Conservation (phyloP, 2,329 filamentous ascomycete genomes). For the Monilinia fructicola region DNA sequence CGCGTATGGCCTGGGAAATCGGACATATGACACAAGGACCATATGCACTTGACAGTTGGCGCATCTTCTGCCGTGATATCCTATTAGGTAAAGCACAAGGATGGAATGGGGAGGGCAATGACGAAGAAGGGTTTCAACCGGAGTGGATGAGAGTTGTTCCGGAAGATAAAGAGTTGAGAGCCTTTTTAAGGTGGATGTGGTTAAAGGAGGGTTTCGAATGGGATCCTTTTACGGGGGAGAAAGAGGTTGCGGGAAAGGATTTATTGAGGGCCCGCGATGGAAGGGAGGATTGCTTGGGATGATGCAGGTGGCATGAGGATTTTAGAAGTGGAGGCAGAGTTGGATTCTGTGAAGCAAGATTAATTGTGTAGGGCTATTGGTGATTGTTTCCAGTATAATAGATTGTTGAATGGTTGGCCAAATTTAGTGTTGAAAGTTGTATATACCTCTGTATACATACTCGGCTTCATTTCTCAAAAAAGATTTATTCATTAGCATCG, state of each 20-base stretch:
- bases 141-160: slow-evolving; percentile 90
- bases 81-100: slow-evolving; percentile 64
- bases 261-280: slow-evolving; percentile 58
- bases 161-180: slow-evolving; percentile 82
- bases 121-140: slow-evolving; percentile 64
- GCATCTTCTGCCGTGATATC: slow-evolving; percentile 86
- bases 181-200: slow-evolving; percentile 90
- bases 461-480: not conserved
- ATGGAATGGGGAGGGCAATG: slow-evolving; percentile 66
- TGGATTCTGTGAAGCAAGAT: not conserved
- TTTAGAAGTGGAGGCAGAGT: slow-evolving; percentile 39
- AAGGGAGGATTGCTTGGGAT: slow-evolving; percentile 51
- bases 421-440: not conserved
- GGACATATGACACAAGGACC: slow-evolving; percentile 78
- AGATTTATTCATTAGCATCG: not conserved
- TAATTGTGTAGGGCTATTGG: not conserved
- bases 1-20: slow-evolving; percentile 67
- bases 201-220: slow-evolving; percentile 81
- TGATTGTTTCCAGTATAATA: not conserved
- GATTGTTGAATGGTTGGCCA: not conserved
- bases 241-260: slow-evolving; percentile 51
- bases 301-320: slow-evolving; percentile 41
- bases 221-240: slow-evolving; percentile 70
- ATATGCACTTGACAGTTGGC: slow-evolving; percentile 87
- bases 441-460: not conserved